Conservation (phyloP, 2,329 filamentous ascomycete species). For the Aspergillus persii region DNA sequence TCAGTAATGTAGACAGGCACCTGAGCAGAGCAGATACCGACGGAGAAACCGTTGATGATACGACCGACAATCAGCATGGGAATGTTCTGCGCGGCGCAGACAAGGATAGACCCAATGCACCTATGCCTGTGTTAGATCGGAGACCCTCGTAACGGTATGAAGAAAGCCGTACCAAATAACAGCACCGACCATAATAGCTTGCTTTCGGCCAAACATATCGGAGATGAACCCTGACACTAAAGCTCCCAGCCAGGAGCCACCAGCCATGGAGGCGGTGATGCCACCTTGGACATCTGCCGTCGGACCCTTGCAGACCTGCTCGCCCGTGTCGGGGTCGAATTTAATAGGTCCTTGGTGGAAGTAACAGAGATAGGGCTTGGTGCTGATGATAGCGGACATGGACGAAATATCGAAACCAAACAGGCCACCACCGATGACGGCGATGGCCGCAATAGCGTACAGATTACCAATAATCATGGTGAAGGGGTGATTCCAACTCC, state of each 20-base stretch:
- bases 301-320: slow-evolving; percentile 42
- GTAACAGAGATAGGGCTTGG: slow-evolving; percentile 67
- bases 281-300: slow-evolving; percentile 59
- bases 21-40: slow-evolving; percentile 71
- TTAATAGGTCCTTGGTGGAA: slow-evolving; percentile 56
- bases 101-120: slow-evolving; percentile 58
- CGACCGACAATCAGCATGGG: slow-evolving; percentile 70
- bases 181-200: slow-evolving; percentile 53
- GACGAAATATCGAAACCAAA: slow-evolving; percentile 79
- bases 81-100: slow-evolving; percentile 63
- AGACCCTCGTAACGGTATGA: neutral
- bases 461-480: slow-evolving; percentile 53
- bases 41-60: slow-evolving; percentile 68
- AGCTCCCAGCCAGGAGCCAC: slow-evolving; percentile 66
- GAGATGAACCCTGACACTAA: slow-evolving; percentile 55
- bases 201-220: slow-evolving; percentile 55
- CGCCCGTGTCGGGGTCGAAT: slow-evolving; percentile 26
- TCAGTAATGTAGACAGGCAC: slow-evolving; percentile 71
- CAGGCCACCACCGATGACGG: slow-evolving; percentile 64
- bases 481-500: slow-evolving; percentile 7
- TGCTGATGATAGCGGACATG: slow-evolving; percentile 68
- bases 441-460: slow-evolving; percentile 58
- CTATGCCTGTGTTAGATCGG: slow-evolving; percentile 25
- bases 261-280: slow-evolving; percentile 72
- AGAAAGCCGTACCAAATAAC: slow-evolving; percentile 45